phyloP scores from a whole-genome alignment of 192 early-diverging fungal species.

The Umbelopsis sp. region DNA sequence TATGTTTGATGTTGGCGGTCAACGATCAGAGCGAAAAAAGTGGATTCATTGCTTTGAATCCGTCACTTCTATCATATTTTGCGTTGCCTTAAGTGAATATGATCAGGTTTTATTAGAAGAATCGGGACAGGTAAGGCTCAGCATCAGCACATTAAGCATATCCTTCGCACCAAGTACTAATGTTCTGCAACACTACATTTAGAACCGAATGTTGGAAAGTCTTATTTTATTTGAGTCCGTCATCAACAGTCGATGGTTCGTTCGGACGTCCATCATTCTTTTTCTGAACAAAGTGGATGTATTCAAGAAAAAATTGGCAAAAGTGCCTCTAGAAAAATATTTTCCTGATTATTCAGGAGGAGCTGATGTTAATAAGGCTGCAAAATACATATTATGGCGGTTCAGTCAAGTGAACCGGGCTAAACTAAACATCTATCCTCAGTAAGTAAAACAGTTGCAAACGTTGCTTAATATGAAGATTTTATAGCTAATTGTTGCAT shows the following conservation, averaged over 20 bases:
- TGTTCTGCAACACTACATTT: constrained; percentile 8
- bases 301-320: constrained; percentile 78
- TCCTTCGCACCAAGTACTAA: not conserved
- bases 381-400: constrained; percentile 87
- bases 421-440: constrained; percentile 81
- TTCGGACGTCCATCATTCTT: constrained; percentile 88
- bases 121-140: constrained; percentile 54
- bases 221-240: constrained; percentile 89
- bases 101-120: constrained; percentile 92
- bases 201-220: constrained; percentile 94
- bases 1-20: constrained; percentile 90
- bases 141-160: not conserved
- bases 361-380: constrained; percentile 77
- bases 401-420: constrained; percentile 87
- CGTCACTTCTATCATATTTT: constrained; percentile 92
- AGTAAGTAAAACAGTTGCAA: constrained; percentile 45
- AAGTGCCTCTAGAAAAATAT: constrained; percentile 77
- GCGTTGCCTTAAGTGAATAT: constrained; percentile 91
- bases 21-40: constrained; percentile 81
- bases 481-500: not conserved
- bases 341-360: constrained; percentile 88
- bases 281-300: constrained; percentile 96
- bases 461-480: too few relatives aligned
- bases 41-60: constrained; percentile 90
- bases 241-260: constrained; percentile 92